Evolutionary conservation across 2,329 filamentous ascomycete genomes (phyloP).

Genomic region (Clarireedia paspali): DNA sequence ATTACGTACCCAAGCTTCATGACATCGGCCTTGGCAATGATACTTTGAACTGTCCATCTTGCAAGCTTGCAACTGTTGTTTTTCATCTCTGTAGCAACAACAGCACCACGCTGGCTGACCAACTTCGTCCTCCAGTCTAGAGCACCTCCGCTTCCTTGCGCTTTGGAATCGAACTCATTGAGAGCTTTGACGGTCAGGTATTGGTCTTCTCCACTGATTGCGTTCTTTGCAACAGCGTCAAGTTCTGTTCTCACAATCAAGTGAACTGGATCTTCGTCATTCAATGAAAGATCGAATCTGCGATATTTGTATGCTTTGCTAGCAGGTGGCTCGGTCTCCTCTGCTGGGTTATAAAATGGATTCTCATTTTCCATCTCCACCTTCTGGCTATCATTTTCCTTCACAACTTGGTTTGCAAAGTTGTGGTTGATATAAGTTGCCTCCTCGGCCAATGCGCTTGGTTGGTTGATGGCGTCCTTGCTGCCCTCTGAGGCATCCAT

Average conservation of each 20-base stretch:
- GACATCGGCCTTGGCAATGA: constrained; percentile 91
- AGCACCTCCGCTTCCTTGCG: constrained; percentile 87
- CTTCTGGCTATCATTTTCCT: constrained; percentile 72
- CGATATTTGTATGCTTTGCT: constrained; percentile 99
- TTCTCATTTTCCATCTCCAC: constrained; percentile 81
- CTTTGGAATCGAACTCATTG: constrained; percentile 99
- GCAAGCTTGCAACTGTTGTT: constrained; percentile 99
- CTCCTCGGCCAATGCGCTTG: constrained; percentile 86
- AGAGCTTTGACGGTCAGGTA: constrained; percentile 88
- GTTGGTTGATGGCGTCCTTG: constrained; percentile 93
- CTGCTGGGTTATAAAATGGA: constrained; percentile 92
- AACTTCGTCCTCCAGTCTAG: constrained; percentile 97
- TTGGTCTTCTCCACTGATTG: constrained; percentile 85
- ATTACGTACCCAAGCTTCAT: constrained; percentile 88
- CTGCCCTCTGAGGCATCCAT: constrained; percentile 85
- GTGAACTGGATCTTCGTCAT: constrained; percentile 83
- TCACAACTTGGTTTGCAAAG: constrained; percentile 92
- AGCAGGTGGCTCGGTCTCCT: constrained; percentile 88
- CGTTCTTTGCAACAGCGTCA: constrained; percentile 93
- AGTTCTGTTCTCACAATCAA: constrained; percentile 91
- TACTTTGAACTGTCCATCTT: constrained; percentile 93
- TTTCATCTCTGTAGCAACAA: constrained; percentile 99
- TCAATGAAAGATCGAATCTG: constrained; percentile 89
- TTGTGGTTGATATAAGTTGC: constrained; percentile 99
- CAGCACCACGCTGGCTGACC: constrained; percentile 87